Evolutionary conservation across 2,329 filamentous ascomycete genomes (phyloP), one percentile per base, ranked within the genome.

Genomic region (Albophoma yamanashiensis): DNA sequence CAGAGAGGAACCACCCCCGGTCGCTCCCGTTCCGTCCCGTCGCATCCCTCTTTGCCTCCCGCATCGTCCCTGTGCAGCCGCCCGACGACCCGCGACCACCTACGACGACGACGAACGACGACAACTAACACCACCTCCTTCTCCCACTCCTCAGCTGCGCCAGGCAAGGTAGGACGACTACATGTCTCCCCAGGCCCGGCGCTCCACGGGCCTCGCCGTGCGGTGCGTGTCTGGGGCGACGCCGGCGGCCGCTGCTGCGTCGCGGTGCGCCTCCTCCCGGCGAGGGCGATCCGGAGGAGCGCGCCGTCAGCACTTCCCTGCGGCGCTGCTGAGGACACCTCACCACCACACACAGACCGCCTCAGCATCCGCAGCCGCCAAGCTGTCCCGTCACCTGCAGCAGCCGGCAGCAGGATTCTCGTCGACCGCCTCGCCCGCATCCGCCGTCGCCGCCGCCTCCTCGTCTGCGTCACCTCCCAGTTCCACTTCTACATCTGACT

Each of bases 151-250:
- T 42, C 40, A 17, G 15, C 45, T 50, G 45, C 45, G 47, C 27
- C 20, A 4, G 3, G 17, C 25, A 36, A 36, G 34, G 34, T 36
- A 45, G 27, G 5, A 31, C 27, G 5, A 5, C 27, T 50, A 45
- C 61, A 72, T 77, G 71, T 68, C 67, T 70, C 62, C 66, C 63
- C 70, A 68, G 68, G 68, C 68, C 62, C 68, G 65, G 65, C 69
- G 67, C 66, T 67, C 68, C 62, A 64, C 64, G 65, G 66, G 68
- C 65, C 64, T 68, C 61, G 66, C 65, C 63, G 65, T 67, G 56
- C 31, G 59, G 55, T 61, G 58, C 60, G 34, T 53, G 59, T 59
- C 61, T 39, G 55, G 45, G 38, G 55, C 45, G 47, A 58, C 60
- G 55, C 47, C 60, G 55, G 22, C 57, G 31, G 20, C 31, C 20